Evolutionary conservation across 768 basidiomycete genomes (phyloP), one percentile per base, ranked within the genome.

Genomic region (Lactifluus pinguis): DNA sequence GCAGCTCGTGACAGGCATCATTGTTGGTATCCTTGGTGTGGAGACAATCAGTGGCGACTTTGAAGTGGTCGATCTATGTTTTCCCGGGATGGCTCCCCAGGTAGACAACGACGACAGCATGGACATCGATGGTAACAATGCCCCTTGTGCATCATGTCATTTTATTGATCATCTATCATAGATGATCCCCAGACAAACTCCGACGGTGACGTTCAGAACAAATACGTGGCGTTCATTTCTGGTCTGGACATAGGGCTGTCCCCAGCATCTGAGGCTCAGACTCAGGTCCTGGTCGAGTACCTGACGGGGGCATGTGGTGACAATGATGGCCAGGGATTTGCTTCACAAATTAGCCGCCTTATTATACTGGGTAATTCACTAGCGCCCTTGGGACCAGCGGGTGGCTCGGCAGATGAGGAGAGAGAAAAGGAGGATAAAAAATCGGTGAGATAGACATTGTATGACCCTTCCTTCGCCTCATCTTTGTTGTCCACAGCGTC

Each of bases 351-450:
- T 68, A 87, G 92, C 7, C 80, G 93, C 14, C 75, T 99, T 14
- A 83, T 99, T 42, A 79, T 99, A 42, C 91, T 90, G 2, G 97
- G 97, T 6, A 91, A 98, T 72, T 94, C 93, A 2, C 71, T 98
- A 7, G 82, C 81, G 13, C 79, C 85, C 0, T 71, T 80, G 57
- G 73, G 55, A 15, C 71, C 44, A 72, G 75, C 42, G 67, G 71
- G 34, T 65, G 57, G 29, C 36, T 61, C 15, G 68, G 66, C 30
- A n/a, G 72, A 66, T 42, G 73, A 76, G 19, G 70, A 79, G 14
- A 59, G 54, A 32, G 70, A 79, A 11, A 57, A 54, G 41, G 58
- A 66, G 7, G 82, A 81, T 51, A 80, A 76, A 64, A 87, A 83
- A 76, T 64, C 78, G 55, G 87, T 88, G 67, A 63, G 72, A 9